Conservation (phyloP, 164 flowering plant genomes). For the Protea cynaroides region DNA sequence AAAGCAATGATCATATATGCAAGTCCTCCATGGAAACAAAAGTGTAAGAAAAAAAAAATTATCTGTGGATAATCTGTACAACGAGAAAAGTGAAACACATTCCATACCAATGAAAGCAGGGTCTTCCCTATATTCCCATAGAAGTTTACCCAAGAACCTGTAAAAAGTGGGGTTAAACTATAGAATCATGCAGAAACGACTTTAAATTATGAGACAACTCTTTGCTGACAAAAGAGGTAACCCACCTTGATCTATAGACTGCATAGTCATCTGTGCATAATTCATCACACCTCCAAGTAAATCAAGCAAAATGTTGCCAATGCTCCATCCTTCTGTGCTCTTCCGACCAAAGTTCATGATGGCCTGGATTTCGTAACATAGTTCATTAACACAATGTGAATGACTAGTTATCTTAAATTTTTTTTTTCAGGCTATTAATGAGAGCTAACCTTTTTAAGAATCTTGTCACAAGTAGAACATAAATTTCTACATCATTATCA, state of each 20-base stretch:
- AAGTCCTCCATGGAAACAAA: too few species aligned
- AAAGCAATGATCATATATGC: too few species aligned
- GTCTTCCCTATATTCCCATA: constrained; percentile 88
- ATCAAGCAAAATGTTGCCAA: constrained; percentile 84
- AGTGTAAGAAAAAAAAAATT: neutral
- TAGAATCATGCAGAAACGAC: neutral
- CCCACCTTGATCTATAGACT: constrained; percentile 89
- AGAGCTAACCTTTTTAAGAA: neutral
- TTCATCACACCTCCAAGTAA: constrained; percentile 71
- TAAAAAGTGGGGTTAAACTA: constrained; percentile 2
- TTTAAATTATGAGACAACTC: constrained; percentile 1
- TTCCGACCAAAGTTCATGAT: constrained; percentile 71
- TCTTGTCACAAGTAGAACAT: neutral
- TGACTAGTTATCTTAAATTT: neutral
- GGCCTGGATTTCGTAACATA: constrained; percentile 58
- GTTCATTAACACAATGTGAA: neutral
- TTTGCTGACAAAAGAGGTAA: constrained; percentile 1
- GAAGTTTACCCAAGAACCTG: constrained; percentile 85
- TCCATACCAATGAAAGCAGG: constrained; percentile 73
- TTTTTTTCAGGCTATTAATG: neutral
- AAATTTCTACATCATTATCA: neutral
- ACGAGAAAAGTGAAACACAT: neutral
- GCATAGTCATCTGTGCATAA: constrained; percentile 76
- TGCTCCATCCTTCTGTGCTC: constrained; percentile 94
- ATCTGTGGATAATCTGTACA: neutral